Base-by-base conservation (phyloP, 371 early-diverging fungal genomes). In the Nematocida sp. region DNA sequence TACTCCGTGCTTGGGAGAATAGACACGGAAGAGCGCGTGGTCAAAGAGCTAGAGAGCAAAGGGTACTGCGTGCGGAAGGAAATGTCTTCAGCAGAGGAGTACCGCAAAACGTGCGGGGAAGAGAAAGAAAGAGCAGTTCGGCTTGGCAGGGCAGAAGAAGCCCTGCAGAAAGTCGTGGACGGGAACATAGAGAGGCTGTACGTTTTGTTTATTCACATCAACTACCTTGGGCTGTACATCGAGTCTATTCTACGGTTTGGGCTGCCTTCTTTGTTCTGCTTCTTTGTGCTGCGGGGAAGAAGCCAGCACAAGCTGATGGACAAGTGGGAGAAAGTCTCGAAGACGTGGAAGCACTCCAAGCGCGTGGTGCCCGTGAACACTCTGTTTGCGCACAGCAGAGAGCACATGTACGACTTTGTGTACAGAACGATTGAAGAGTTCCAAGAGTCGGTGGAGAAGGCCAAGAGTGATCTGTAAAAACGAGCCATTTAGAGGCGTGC, bases 191-290 rank as follows among this genome's bases (percentile, higher is more conserved):
- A 40, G n/a, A 31, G 31, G 27, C n/a, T 70, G 8, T 62, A 56
- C 34, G 29, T 29, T 2, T 60, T 76, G 11, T 37, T 76, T 15
- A 17, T 76, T 0, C 67, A 66, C 43, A 41, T 67, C 34, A 76
- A 76, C 37, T 49, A 58, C 36, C 19, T 66, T 3, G 60, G 57
- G 13, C 58, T 76, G 43, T 74, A 76, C 45, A 66, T 76, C 23
- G 77, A 76, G 36, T 56, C 66, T 48, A 37, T 76, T 17, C 74
- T 76, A 8, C n/a, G 67, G 13, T 76, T 67, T 63, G 77, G 77
- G 5, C 67, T 76, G 19, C 77, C 77, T 15, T 21, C 37, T 15
- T 57, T 48, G 19, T 76, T 65, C 43, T 50, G 64, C 25, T 54
- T 76, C 52, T 66, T 76, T 40, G 45, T 52, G 17, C 40, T 65